Percentiles rank a stretch among this genome's conserved stretches.
These are phyloP conservation scores for Artemisia argyi DNA, from an alignment of 129 eudicot species.

Conservation along the genomic window DNA sequence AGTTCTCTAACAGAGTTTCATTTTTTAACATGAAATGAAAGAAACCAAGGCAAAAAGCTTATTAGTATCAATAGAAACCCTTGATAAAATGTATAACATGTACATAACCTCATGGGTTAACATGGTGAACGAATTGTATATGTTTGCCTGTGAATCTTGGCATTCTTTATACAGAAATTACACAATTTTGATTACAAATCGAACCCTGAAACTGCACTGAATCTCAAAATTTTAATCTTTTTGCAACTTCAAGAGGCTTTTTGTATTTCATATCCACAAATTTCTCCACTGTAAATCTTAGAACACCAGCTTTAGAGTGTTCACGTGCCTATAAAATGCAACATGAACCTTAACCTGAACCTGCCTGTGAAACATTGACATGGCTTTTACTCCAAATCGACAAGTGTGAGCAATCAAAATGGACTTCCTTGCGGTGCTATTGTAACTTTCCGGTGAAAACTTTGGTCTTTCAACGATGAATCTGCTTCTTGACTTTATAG, in stretches of 20 bases:
- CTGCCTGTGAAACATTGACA: conserved; percentile 16
- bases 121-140: conserved; percentile 8
- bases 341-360: conserved; percentile 28
- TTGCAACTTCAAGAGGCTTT: conserved; percentile 33
- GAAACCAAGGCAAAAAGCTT: no score
- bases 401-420: conserved; percentile 36
- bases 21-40: no score
- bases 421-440: conserved; percentile 31
- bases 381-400: conserved; percentile 45
- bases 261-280: conserved; percentile 1
- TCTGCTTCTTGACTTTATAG: conserved; percentile 35
- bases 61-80: no score
- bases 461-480: conserved; percentile 38
- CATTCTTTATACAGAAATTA: conserved; percentile 20
- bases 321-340: conserved; percentile 27
- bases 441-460: conserved; percentile 29
- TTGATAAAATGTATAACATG: conserved; percentile 10
- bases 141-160: conserved; percentile 21
- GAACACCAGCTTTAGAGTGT: conserved; percentile 49
- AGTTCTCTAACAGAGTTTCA: no score
- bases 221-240: neutral
- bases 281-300: conserved; percentile 26
- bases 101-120: conserved; percentile 9
- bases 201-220: neutral
- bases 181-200: conserved; percentile 11